These are phyloP conservation scores for Excoecaria agallocha DNA, from an alignment of 345 rosid species.

Conservation along the genomic window DNA sequence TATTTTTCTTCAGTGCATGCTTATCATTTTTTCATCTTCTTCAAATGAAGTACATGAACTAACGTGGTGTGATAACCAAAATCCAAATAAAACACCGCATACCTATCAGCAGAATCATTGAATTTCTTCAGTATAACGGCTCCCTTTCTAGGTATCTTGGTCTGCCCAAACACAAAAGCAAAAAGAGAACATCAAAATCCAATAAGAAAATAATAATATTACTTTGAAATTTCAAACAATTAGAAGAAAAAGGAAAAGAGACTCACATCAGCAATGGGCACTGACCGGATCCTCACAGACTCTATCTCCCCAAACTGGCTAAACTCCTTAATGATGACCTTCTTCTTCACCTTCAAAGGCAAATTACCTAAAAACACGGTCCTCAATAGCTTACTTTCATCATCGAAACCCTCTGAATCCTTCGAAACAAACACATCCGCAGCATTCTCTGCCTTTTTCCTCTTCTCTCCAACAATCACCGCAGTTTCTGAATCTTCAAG, in stretches of 20 bases:
- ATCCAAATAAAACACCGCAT: background rate
- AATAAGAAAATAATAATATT: background rate
- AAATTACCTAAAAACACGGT: slow-evolving; percentile 94
- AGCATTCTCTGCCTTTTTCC: slow-evolving; percentile 66
- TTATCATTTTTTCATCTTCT: background rate
- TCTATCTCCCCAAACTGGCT: slow-evolving; percentile 79
- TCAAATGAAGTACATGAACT: background rate
- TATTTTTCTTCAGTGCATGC: background rate
- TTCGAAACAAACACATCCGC: slow-evolving; percentile 45
- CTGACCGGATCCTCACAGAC: slow-evolving; percentile 86
- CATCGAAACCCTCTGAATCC: slow-evolving; percentile 70
- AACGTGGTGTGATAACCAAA: background rate
- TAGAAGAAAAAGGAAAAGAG: background rate
- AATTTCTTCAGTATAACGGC: slow-evolving; percentile 68
- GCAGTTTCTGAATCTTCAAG: slow-evolving; percentile 14
- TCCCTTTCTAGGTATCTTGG: slow-evolving; percentile 82
- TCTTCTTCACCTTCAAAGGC: slow-evolving; percentile 81
- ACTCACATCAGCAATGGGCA: slow-evolving; percentile 81
- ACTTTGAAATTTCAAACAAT: slow-evolving; percentile 1
- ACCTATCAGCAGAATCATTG: slow-evolving; percentile 83
- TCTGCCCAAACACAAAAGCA: slow-evolving; percentile 40
- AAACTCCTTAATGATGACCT: slow-evolving; percentile 63
- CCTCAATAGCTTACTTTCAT: slow-evolving; percentile 79
- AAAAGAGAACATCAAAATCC: slow-evolving; percentile 3
- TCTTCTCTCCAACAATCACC: slow-evolving; percentile 59